A percentile compares a stretch with the other conserved stretches of the same genome.
These are phyloP conservation scores for Cercospora zeina DNA, from an alignment of 2,329 filamentous ascomycete genomes.

Conservation along the genomic window DNA sequence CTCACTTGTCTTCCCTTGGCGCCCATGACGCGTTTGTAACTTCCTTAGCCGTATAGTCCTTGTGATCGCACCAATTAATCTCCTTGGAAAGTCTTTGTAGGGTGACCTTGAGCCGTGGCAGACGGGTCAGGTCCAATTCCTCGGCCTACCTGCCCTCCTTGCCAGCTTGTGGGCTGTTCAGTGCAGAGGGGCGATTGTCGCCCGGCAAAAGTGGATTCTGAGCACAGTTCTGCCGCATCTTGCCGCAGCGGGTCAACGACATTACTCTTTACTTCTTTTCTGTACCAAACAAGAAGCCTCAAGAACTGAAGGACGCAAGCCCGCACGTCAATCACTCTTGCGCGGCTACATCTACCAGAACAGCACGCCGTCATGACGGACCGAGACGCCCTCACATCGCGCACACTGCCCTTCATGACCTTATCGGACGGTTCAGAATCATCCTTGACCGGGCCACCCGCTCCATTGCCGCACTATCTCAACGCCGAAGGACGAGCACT, in stretches of 20 bases:
- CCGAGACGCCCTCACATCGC: conserved; percentile 48
- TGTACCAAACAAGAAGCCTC: neutral
- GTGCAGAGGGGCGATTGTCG: conserved; percentile 7
- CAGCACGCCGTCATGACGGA: conserved; percentile 37
- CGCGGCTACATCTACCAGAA: neutral
- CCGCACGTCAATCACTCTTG: neutral
- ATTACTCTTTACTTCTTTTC: neutral
- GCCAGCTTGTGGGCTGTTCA: neutral
- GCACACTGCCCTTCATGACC: conserved; percentile 52
- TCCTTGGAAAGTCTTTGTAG: neutral
- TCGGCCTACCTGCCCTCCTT: conserved; percentile 14
- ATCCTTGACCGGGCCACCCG: conserved; percentile 50
- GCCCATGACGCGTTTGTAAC: neutral
- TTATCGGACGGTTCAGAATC: conserved; percentile 47
- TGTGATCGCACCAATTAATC: neutral
- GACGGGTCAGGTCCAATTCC: neutral
- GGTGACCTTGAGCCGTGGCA: neutral
- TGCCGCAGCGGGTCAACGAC: neutral
- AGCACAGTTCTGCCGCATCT: neutral
- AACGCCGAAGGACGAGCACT: conserved; percentile 47
- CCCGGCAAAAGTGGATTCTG: conserved; percentile 1
- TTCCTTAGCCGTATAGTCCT: neutral
- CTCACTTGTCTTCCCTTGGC: neutral
- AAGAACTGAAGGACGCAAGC: too few species aligned
- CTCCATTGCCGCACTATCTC: conserved; percentile 47